Conservation (phyloP, 1,139 yeast species). For the Hyphopichia wangnamkhiaoensis region DNA sequence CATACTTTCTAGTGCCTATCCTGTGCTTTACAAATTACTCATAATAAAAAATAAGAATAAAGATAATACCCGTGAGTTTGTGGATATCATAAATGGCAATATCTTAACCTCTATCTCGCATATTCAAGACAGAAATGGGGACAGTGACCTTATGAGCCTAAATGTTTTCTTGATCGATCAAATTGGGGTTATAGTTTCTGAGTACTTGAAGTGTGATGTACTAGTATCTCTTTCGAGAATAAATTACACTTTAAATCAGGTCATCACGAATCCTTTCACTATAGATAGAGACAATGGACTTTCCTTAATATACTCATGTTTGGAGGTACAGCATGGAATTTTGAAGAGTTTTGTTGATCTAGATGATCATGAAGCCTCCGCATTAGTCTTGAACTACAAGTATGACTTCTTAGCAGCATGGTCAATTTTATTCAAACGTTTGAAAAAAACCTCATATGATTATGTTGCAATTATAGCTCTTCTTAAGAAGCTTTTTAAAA, state of each 20-base stretch:
- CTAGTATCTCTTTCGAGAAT: slow-evolving; percentile 32
- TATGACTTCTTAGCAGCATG: slow-evolving; percentile 39
- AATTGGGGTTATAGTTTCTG: slow-evolving; percentile 11
- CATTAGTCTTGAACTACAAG: slow-evolving; percentile 26
- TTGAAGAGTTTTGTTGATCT: slow-evolving; percentile 10
- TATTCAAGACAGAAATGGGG: slow-evolving; percentile 14
- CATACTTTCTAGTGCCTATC: slow-evolving; percentile 28
- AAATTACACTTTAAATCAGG: slow-evolving; percentile 29
- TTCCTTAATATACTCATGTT: slow-evolving; percentile 12
- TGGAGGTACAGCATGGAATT: slow-evolving; percentile 20
- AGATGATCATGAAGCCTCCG: slow-evolving; percentile 16
- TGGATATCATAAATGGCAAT: slow-evolving; percentile 22
- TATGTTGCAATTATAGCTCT: background rate
- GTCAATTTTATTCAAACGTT: slow-evolving; percentile 16
- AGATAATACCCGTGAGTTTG: slow-evolving; percentile 7
- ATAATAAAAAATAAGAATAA: slow-evolving; percentile 5
- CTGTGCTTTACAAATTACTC: slow-evolving; percentile 15
- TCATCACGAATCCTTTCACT: slow-evolving; percentile 28
- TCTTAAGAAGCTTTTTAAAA: background rate
- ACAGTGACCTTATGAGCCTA: slow-evolving; percentile 8
- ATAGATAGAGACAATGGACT: slow-evolving; percentile 19
- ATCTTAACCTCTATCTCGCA: slow-evolving; percentile 24
- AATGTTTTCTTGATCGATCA: slow-evolving; percentile 16
- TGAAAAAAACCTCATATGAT: slow-evolving; percentile 2
- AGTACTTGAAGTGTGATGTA: slow-evolving; percentile 16